A percentile compares a stretch with the other conserved stretches of the same genome.
phyloP scores from a whole-genome alignment of 2,329 filamentous ascomycete genomes.

The Cercospora janseana region DNA sequence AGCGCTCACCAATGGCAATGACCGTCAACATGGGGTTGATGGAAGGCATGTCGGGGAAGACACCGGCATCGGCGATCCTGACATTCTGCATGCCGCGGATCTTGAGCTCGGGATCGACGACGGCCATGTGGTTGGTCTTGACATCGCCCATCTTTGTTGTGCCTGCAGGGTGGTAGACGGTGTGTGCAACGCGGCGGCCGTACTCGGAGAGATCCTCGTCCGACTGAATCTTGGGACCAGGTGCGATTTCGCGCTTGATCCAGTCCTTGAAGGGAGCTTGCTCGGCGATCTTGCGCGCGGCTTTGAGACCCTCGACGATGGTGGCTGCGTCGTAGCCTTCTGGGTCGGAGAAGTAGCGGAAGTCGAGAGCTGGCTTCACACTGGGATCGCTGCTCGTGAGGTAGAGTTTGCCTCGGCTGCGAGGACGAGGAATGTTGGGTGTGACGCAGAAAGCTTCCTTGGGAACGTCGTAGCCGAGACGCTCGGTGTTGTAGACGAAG shows the following conservation, averaged over 20 bases:
- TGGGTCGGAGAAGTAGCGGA: slow-evolving; percentile 84
- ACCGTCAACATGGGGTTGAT: slow-evolving; percentile 93
- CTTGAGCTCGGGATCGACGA: slow-evolving; percentile 74
- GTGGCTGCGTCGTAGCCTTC: slow-evolving; percentile 83
- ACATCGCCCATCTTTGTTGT: slow-evolving; percentile 88
- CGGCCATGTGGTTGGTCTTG: slow-evolving; percentile 65
- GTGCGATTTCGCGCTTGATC: slow-evolving; percentile 79
- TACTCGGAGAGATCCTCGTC: slow-evolving; percentile 82
- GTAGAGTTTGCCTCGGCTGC: slow-evolving; percentile 73
- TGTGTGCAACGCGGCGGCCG: slow-evolving; percentile 76
- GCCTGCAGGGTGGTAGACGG: slow-evolving; percentile 84
- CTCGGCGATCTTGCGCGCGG: slow-evolving; percentile 72
- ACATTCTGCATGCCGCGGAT: slow-evolving; percentile 70
- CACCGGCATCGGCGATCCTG: slow-evolving; percentile 79
- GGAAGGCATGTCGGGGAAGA: slow-evolving; percentile 82
- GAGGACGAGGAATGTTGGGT: slow-evolving; percentile 81
- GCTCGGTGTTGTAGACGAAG: slow-evolving; percentile 80
- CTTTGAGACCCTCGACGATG: slow-evolving; percentile 72
- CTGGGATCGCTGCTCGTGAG: slow-evolving; percentile 71
- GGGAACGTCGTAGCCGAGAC: slow-evolving; percentile 68
- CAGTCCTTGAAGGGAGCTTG: slow-evolving; percentile 76
- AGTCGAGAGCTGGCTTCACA: slow-evolving; percentile 80
- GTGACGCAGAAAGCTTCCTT: slow-evolving; percentile 89
- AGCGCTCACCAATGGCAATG: slow-evolving; percentile 76
- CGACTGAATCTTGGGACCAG: slow-evolving; percentile 68